A percentile compares a stretch with the other conserved stretches of the same genome.
These are phyloP conservation scores for Amphichorda felina DNA, from an alignment of 2,329 filamentous ascomycete species.

Conservation along the genomic window DNA sequence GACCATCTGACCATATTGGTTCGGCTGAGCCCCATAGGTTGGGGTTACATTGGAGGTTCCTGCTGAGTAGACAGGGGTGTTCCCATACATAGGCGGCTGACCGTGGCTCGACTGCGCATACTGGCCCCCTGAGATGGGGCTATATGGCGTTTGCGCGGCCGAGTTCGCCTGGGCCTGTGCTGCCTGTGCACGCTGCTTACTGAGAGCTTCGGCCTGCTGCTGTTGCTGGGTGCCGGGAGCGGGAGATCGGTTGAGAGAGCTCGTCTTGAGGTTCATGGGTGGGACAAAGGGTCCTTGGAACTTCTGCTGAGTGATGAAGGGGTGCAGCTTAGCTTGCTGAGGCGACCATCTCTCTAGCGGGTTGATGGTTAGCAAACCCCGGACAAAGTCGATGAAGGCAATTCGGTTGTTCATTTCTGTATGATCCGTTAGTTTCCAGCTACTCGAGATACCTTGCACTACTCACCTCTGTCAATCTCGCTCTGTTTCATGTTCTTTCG, in stretches of 20 bases:
- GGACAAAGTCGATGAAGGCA: constrained; percentile 96
- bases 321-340: constrained; percentile 92
- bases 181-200: constrained; percentile 74
- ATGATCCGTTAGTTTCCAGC: constrained; percentile 10
- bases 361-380: constrained; percentile 86
- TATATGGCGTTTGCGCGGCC: constrained; percentile 56
- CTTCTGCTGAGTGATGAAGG: constrained; percentile 97
- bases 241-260: constrained; percentile 73
- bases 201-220: constrained; percentile 85
- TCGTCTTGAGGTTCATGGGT: constrained; percentile 90
- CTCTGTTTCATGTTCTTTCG: constrained; percentile 98
- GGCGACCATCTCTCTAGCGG: constrained; percentile 95
- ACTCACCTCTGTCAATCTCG: constrained; percentile 83
- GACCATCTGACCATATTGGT: constrained; percentile 59
- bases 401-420: constrained; percentile 96
- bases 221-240: constrained; percentile 92
- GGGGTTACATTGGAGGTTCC: constrained; percentile 36
- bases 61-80: constrained; percentile 70
- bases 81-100: constrained; percentile 64
- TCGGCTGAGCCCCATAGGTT: constrained; percentile 58
- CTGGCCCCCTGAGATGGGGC: constrained; percentile 30
- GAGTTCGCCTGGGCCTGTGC: constrained; percentile 61
- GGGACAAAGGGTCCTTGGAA: constrained; percentile 93
- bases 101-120: constrained; percentile 34
- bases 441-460: not conserved